Evolutionary conservation across 805 yeast genomes (phyloP).

Genomic region (Starmerella stigmatis): DNA sequence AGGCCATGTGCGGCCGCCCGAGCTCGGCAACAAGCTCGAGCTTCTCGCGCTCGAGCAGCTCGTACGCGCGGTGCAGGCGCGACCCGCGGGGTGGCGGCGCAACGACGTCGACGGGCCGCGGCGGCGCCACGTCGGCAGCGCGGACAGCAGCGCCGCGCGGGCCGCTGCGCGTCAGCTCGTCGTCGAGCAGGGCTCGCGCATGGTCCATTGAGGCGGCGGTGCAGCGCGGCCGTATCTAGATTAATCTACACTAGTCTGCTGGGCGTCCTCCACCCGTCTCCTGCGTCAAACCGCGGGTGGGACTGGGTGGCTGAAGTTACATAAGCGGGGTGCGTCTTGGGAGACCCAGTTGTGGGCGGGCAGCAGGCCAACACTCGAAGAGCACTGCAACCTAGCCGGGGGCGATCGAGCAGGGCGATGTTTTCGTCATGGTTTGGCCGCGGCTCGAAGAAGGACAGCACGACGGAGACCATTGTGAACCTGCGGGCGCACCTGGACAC

Average conservation of each 20-base stretch:
- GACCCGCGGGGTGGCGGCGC: neutral
- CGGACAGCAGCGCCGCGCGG: too few species aligned
- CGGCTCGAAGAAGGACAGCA: constrained; percentile 60
- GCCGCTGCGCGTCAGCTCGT: neutral
- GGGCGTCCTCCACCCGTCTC: too few species aligned
- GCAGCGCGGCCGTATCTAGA: too few species aligned
- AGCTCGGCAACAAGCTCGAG: neutral
- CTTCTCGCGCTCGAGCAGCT: neutral
- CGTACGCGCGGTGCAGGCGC: neutral
- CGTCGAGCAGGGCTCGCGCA: neutral
- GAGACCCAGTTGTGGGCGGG: too few species aligned
- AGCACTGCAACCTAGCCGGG: neutral
- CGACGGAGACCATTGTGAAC: constrained; percentile 85
- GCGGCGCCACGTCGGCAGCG: neutral
- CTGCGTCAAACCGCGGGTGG: too few species aligned
- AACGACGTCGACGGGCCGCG: neutral
- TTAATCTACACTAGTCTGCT: too few species aligned
- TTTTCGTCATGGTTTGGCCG: constrained; percentile 42
- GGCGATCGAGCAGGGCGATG: neutral
- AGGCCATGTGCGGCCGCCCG: constrained; percentile 1
- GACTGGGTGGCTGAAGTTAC: too few species aligned
- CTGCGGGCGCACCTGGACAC: constrained; percentile 82
- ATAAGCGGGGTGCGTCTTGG: too few species aligned
- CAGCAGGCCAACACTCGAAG: too few species aligned
- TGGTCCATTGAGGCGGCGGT: neutral